These are phyloP conservation scores for Ploettnerulaceae sp. DNA, from an alignment of 2,329 filamentous ascomycete genomes.

Conservation along the genomic window DNA sequence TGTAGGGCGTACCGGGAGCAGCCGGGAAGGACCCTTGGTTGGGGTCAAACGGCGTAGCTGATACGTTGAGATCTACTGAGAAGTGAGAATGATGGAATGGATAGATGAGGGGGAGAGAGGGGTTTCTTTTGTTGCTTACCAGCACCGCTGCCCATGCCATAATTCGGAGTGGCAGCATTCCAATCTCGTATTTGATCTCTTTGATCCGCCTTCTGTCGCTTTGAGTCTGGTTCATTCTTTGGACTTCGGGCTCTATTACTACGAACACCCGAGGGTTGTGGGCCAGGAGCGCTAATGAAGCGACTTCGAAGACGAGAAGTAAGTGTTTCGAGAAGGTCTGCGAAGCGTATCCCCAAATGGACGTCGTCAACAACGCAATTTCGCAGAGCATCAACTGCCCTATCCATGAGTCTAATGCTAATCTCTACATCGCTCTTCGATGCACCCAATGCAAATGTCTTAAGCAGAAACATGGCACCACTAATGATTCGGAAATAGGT, in stretches of 20 bases:
- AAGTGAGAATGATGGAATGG: neutral
- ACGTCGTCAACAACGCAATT: conserved; percentile 81
- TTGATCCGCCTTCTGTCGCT: conserved; percentile 27
- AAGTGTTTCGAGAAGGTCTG: conserved; percentile 74
- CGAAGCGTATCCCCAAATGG: conserved; percentile 78
- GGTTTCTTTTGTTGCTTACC: conserved; percentile 18
- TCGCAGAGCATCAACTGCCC: conserved; percentile 67
- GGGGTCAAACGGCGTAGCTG: conserved; percentile 58
- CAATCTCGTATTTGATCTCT: conserved; percentile 28
- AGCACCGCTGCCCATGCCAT: conserved; percentile 22
- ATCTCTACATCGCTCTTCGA: conserved; percentile 72
- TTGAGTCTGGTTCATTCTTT: conserved; percentile 31
- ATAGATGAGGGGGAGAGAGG: neutral
- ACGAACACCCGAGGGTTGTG: conserved; percentile 32
- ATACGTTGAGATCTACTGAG: conserved; percentile 40
- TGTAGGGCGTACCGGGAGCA: conserved; percentile 37
- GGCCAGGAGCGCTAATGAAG: conserved; percentile 61
- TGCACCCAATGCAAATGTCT: conserved; percentile 77
- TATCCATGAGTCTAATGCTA: conserved; percentile 70
- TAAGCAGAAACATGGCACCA: conserved; percentile 78
- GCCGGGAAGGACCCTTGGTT: conserved; percentile 51
- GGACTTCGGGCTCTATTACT: conserved; percentile 29
- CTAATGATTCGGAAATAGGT: conserved; percentile 86
- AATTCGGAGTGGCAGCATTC: conserved; percentile 29
- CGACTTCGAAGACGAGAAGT: conserved; percentile 69